Conservation (phyloP, 345 rosid species). For the Lepidium aucheri region DNA sequence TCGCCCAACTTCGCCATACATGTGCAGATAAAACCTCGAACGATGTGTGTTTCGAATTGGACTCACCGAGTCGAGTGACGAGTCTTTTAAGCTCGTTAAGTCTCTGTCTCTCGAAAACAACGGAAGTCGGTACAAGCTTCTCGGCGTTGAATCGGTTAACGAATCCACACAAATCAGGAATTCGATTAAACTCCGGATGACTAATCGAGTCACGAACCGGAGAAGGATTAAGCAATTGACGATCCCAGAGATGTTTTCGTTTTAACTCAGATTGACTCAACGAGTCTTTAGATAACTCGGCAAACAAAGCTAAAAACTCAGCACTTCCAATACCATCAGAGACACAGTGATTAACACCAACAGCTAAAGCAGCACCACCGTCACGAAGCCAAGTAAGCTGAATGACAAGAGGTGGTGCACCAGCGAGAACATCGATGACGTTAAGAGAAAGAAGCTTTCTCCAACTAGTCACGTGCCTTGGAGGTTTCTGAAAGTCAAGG, state of each 20-base stretch:
- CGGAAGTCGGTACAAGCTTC: conserved; percentile 51
- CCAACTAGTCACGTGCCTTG: conserved; percentile 58
- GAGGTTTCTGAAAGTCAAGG: conserved; percentile 48
- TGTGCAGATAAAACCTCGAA: conserved; percentile 81
- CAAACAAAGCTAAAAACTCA: conserved; percentile 58
- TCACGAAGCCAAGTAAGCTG: conserved; percentile 89
- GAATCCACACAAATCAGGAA: conserved; percentile 61
- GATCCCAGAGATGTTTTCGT: conserved; percentile 62
- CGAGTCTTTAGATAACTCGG: conserved; percentile 36
- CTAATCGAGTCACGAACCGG: conserved; percentile 22
- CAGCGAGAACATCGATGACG: conserved; percentile 63
- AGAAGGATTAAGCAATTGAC: conserved; percentile 48
- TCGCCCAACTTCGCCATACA: conserved; percentile 83
- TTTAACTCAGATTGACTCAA: conserved; percentile 13
- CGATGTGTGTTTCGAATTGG: conserved; percentile 35
- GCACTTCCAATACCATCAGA: conserved; percentile 73
- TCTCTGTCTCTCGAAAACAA: conserved; percentile 33
- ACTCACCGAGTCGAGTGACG: conserved; percentile 31
- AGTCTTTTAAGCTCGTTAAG: conserved; percentile 47
- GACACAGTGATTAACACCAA: conserved; percentile 67
- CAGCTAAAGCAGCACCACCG: conserved; percentile 58
- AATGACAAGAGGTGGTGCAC: conserved; percentile 61
- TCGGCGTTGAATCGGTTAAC: conserved; percentile 47
- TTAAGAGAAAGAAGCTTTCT: conserved; percentile 49
- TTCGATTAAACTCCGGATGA: conserved; percentile 52